These are phyloP conservation scores for Xylariaceae sp. DNA, from an alignment of 2,329 filamentous ascomycete species.

Conservation along the genomic window DNA sequence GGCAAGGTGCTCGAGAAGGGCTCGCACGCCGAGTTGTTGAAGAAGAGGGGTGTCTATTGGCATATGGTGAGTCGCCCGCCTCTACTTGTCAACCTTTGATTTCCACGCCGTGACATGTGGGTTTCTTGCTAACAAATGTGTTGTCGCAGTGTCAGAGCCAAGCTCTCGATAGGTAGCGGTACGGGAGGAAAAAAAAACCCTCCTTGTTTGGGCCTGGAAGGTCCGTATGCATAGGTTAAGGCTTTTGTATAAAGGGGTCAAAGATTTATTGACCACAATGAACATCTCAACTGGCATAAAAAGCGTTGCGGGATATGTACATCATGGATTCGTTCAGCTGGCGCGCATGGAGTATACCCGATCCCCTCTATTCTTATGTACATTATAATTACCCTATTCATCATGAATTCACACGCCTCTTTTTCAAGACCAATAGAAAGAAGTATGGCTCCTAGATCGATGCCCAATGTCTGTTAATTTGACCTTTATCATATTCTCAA, in stretches of 20 bases:
- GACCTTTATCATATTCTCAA: no score
- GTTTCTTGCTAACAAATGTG: slow-evolving; percentile 6
- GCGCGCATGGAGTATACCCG: neutral
- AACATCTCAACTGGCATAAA: neutral
- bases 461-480: no score
- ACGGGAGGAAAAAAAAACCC: neutral
- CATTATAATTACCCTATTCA: neutral
- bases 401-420: neutral
- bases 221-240: neutral
- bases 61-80: slow-evolving; percentile 52
- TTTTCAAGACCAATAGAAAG: no score
- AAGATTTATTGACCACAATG: neutral
- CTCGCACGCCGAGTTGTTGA: slow-evolving; percentile 54
- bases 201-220: neutral
- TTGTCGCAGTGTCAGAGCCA: slow-evolving; percentile 58
- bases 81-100: neutral
- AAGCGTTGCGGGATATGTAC: neutral
- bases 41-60: slow-evolving; percentile 57
- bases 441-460: no score
- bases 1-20: slow-evolving; percentile 61
- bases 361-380: neutral
- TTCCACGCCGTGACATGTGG: neutral
- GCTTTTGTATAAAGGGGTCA: neutral
- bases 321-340: neutral
- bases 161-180: slow-evolving; percentile 52